phyloP scores from a whole-genome alignment of 2,329 filamentous ascomycete genomes.

The Venturia effusa region DNA sequence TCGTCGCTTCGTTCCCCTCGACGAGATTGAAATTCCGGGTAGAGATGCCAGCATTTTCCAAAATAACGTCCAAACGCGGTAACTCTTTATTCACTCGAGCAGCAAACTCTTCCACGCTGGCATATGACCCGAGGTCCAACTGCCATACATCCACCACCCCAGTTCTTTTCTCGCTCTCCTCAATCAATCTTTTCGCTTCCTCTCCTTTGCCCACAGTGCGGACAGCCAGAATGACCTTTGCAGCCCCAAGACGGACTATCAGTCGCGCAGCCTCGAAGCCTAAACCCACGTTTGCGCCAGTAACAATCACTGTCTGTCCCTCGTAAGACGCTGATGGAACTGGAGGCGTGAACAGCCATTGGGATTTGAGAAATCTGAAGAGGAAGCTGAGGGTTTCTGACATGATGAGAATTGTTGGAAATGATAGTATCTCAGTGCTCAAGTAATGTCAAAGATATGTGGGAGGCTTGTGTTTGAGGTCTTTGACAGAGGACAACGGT shows the following conservation, averaged over 20 bases:
- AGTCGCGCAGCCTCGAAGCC: constrained; percentile 36
- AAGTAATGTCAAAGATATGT: not conserved
- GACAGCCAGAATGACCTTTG: constrained; percentile 36
- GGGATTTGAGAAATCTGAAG: constrained; percentile 27
- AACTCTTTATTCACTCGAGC: constrained; percentile 20
- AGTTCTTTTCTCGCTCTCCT: constrained; percentile 18
- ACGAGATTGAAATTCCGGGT: not conserved
- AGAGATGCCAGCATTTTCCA: constrained; percentile 28
- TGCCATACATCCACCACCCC: constrained; percentile 34
- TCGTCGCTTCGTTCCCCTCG: constrained; percentile 7
- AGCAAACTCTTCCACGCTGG: constrained; percentile 27
- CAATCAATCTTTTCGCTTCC: constrained; percentile 31
- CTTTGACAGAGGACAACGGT: too few species aligned
- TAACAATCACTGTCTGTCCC: constrained; percentile 35
- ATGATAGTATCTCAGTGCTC: not conserved
- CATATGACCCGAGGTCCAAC: constrained; percentile 32
- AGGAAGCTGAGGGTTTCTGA: not conserved
- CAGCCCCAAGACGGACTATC: constrained; percentile 29
- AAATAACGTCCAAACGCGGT: constrained; percentile 23
- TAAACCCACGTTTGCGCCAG: constrained; percentile 37
- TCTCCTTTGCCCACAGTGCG: constrained; percentile 35
- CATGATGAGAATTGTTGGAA: not conserved
- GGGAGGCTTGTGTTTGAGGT: not conserved
- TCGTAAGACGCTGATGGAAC: constrained; percentile 22
- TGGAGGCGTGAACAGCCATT: constrained; percentile 29